phyloP scores from a whole-genome alignment of 108 stramenopile species.

The Cyclotella distinguenda region DNA sequence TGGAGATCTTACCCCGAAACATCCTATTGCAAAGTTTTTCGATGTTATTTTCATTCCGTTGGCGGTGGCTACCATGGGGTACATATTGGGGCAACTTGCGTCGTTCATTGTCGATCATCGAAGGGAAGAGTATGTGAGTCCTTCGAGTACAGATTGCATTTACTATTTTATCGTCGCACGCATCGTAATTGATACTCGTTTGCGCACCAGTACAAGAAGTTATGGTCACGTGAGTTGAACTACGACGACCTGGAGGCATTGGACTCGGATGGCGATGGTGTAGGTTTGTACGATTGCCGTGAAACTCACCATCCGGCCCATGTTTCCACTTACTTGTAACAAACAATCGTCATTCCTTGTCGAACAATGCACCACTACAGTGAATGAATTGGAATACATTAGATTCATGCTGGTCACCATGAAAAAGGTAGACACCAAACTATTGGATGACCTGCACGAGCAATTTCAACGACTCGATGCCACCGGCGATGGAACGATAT shows the following conservation, averaged over 20 bases:
- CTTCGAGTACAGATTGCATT: no score
- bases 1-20: constrained; percentile 53
- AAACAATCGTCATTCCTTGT: neutral
- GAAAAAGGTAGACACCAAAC: constrained; percentile 65
- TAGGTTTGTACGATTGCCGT: constrained; percentile 15
- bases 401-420: constrained; percentile 79
- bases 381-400: constrained; percentile 68
- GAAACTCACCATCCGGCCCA: neutral
- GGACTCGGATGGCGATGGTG: constrained; percentile 46
- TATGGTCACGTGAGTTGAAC: constrained; percentile 44
- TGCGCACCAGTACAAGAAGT: constrained; percentile 28
- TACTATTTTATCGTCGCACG: no score
- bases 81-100: constrained; percentile 55
- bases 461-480: constrained; percentile 62
- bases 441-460: constrained; percentile 60
- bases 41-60: constrained; percentile 62
- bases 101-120: constrained; percentile 35
- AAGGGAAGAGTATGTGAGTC: constrained; percentile 27
- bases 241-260: constrained; percentile 52
- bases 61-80: constrained; percentile 59
- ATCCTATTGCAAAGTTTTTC: constrained; percentile 6
- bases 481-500: constrained; percentile 48
- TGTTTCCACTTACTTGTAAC: neutral
- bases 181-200: no score
- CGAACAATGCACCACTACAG: constrained; percentile 8